A percentile compares a stretch with the other conserved stretches of the same genome.
Conservation (phyloP, 2,329 filamentous ascomycete species). For the Blastomyces emzantsi region DNA sequence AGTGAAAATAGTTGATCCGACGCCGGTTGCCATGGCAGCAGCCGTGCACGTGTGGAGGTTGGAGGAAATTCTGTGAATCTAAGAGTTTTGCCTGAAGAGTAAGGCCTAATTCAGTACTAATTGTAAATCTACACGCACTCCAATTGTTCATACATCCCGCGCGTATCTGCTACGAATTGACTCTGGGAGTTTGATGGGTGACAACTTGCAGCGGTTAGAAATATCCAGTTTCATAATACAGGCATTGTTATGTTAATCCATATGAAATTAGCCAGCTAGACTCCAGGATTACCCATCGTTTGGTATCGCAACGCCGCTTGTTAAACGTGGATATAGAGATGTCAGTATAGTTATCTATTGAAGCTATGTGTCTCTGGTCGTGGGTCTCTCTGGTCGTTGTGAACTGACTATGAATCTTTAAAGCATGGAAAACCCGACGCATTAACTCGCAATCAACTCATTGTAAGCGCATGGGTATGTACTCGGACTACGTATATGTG, state of each 20-base stretch:
- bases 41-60: background rate
- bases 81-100: background rate
- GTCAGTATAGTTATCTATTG: too few relatives aligned
- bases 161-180: background rate
- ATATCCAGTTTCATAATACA: too few relatives aligned
- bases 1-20: slow-evolving; percentile 13
- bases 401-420: background rate
- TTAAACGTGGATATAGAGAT: background rate
- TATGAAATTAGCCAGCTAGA: too few relatives aligned
- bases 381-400: too few relatives aligned
- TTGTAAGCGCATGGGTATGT: background rate
- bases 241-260: too few relatives aligned
- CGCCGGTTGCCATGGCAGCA: slow-evolving; percentile 17
- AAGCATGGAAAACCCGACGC: background rate
- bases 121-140: background rate
- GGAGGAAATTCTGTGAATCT: background rate
- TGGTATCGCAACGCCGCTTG: background rate
- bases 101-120: background rate
- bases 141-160: background rate
- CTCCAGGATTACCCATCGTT: background rate
- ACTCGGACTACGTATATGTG: background rate
- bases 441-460: background rate
- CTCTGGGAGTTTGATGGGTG: too few relatives aligned
- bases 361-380: background rate
- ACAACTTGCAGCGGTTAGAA: too few relatives aligned